Base-by-base conservation (phyloP, 192 early-diverging fungal species). In the Glomus cerebriforme region DNA sequence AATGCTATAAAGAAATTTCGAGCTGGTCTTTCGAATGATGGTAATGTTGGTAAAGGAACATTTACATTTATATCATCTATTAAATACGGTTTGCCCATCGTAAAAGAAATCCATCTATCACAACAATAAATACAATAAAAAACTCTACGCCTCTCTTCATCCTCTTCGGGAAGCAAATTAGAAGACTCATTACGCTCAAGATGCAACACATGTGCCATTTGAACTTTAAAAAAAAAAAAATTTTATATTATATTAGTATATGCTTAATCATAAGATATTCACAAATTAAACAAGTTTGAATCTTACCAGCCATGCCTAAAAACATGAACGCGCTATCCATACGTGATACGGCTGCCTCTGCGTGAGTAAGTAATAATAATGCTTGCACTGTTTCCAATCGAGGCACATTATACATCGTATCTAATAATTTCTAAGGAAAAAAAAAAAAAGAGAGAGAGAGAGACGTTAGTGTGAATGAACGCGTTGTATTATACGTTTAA, bases 281-380 rank as follows among this genome's bases (percentile, higher is more conserved):
- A 22, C 19, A 54, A 22, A 17, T 22, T 22, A 54, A 19, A 54
- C 2, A 17, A 7, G 13, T 26, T 58, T 32, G 31, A 73, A 17
- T 29, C 77, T 32, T 59, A 78, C 77, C 77, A 59, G 77, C 77
- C 77, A 78, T 78, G 15, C 77, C 77, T 15, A 69, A 24, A 78
- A 62, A 78, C 45, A 78, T 59, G 34, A 17, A 78, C 2, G 47
- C n/a, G 26, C 62, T 78, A 69, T 78, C 66, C 7, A 69, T 5
- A 24, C 77, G 77, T 58, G 47, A 39, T 26, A 59, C 10, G 24
- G 65, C 60, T 59, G 2, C 4, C 34, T 78, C 62, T 4, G 77
- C 9, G 19, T 78, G 66, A 26, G 47, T 19, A 24, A 78, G 59
- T 24, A 78, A 19, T n/a, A 78, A 58, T 62, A 78, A 69, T 69